These are phyloP conservation scores for Cutaneotrichosporon cutaneum DNA, from an alignment of 1,284 basidiomycete species.

Conservation along the genomic window DNA sequence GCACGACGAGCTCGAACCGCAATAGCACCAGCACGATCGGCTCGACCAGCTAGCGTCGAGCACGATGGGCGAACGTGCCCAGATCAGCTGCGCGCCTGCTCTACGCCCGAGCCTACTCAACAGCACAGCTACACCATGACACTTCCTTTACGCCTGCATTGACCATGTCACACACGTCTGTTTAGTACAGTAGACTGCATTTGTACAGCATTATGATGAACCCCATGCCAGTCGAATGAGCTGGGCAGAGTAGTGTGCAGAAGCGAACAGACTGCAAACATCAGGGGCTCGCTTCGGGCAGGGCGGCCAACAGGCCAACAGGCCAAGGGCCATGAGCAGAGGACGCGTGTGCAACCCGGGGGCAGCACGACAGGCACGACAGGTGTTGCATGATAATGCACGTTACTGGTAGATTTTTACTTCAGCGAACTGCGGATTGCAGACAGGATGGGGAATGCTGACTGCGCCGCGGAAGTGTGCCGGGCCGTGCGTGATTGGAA, in stretches of 20 bases:
- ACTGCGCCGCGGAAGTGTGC: neutral
- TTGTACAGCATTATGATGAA: slow-evolving; percentile 2
- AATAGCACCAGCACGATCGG: slow-evolving; percentile 7
- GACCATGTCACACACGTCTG: neutral
- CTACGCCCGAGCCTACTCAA: neutral
- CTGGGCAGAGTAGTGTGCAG: no score
- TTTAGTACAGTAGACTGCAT: neutral
- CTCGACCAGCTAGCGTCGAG: neutral
- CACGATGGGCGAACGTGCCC: neutral
- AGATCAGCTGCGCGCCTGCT: neutral
- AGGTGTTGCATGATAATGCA: neutral
- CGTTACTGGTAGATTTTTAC: neutral
- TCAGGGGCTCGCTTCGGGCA: neutral
- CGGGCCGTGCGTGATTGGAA: neutral
- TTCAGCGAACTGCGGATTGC: neutral
- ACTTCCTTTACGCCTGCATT: slow-evolving; percentile 1
- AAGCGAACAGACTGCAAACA: neutral
- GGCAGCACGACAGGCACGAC: neutral
- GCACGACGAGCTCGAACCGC: neutral
- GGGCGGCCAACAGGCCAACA: neutral
- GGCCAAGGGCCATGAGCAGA: neutral
- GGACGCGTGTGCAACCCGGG: neutral
- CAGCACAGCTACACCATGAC: neutral
- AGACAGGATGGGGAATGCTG: neutral
- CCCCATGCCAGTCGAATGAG: neutral